A percentile compares a stretch with the other conserved stretches of the same genome.
phyloP scores from a whole-genome alignment of 441 rosid species.

The Gossypium laxum region DNA sequence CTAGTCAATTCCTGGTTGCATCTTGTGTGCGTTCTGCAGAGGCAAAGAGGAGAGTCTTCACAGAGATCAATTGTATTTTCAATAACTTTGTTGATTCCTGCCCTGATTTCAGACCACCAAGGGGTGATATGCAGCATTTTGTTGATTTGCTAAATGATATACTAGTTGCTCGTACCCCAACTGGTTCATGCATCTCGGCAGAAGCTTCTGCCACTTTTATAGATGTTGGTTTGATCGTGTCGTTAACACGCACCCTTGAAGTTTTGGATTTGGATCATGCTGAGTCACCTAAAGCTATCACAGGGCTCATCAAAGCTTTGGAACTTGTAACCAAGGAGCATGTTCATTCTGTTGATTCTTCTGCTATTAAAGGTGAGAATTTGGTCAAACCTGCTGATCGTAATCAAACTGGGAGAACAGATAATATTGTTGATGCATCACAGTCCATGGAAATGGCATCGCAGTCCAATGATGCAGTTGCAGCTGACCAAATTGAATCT shows the following conservation, averaged over 20 bases:
- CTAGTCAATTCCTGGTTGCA: constrained; percentile 80
- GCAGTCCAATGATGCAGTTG: constrained; percentile 47
- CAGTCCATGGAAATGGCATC: constrained; percentile 49
- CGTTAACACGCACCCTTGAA: constrained; percentile 72
- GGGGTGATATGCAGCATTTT: constrained; percentile 54
- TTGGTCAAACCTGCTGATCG: constrained; percentile 42
- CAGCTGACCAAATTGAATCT: constrained; percentile 46
- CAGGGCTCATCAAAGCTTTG: constrained; percentile 73
- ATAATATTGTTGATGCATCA: constrained; percentile 44
- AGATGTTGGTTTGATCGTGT: constrained; percentile 78
- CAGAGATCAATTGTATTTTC: constrained; percentile 63
- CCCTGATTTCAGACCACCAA: constrained; percentile 49
- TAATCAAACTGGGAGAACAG: constrained; percentile 48
- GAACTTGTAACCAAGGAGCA: constrained; percentile 94
- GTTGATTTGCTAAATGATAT: constrained; percentile 85
- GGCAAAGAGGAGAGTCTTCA: constrained; percentile 75
- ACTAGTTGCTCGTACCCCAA: constrained; percentile 73
- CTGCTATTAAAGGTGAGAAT: constrained; percentile 54
- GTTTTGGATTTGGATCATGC: constrained; percentile 84
- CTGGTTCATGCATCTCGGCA: constrained; percentile 70
- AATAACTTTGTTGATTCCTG: constrained; percentile 57
- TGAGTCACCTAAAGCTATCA: constrained; percentile 79
- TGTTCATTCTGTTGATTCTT: constrained; percentile 55
- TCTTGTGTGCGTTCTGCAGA: constrained; percentile 87
- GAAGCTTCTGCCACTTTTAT: constrained; percentile 89